Percentiles rank a stretch among this genome's conserved stretches.
Evolutionary conservation across 805 yeast species (phyloP).

Genomic region (Saccharomycopsis javanensis): DNA sequence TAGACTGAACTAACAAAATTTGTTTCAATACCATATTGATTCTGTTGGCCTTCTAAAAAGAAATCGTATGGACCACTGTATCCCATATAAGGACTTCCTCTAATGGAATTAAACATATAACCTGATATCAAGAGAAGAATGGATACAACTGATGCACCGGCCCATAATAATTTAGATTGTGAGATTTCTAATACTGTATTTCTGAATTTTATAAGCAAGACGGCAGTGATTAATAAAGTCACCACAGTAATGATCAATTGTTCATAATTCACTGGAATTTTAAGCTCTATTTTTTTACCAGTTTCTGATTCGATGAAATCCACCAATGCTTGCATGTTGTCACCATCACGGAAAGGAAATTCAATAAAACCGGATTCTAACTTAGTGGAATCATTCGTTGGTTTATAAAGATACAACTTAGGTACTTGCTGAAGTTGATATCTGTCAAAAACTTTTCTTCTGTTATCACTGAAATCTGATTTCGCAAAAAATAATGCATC

Average conservation of each 20-base stretch:
- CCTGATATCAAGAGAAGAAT: conserved; percentile 75
- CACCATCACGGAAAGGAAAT: conserved; percentile 39
- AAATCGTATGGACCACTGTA: conserved; percentile 38
- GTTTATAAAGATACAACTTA: conserved; percentile 51
- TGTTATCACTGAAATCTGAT: conserved; percentile 59
- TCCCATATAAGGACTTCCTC: conserved; percentile 51
- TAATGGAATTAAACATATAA: conserved; percentile 85
- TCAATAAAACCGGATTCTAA: conserved; percentile 28
- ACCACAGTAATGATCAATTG: conserved; percentile 27
- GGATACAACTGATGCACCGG: conserved; percentile 48
- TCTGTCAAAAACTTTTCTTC: conserved; percentile 33
- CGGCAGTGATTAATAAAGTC: conserved; percentile 29
- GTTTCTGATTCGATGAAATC: conserved; percentile 23
- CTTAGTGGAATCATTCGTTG: conserved; percentile 32
- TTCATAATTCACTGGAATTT: conserved; percentile 33
- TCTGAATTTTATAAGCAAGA: conserved; percentile 27
- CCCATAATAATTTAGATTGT: conserved; percentile 60
- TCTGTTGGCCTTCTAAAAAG: conserved; percentile 53
- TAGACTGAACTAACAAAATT: conserved; percentile 72
- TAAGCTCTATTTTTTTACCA: conserved; percentile 22
- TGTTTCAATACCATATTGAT: conserved; percentile 81
- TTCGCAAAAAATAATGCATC: conserved; percentile 57
- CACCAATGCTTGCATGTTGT: conserved; percentile 26
- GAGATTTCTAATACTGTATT: conserved; percentile 32
- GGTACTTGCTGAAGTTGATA: conserved; percentile 67